Evolutionary conservation across 2,329 filamentous ascomycete genomes (phyloP), one percentile per base, ranked within the genome.

Genomic region (Cryphonectria carpinicola): DNA sequence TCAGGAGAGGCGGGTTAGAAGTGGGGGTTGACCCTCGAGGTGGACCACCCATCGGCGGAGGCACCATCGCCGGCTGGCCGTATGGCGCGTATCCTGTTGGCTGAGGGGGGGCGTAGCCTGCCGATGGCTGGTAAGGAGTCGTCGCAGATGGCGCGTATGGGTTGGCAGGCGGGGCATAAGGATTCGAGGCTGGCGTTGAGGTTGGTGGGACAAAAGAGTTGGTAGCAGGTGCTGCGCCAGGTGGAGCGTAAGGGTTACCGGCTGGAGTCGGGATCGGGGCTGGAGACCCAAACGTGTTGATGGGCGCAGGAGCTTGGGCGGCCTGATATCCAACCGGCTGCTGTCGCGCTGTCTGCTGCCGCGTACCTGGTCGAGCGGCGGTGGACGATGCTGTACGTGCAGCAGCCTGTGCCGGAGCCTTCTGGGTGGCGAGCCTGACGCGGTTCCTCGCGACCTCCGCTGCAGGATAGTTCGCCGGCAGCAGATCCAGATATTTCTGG

Each of bases 401-500:
- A 73, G 84, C 78, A 72, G 80, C 76, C 77, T 84, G 80, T 17
- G 83, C 77, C 14, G 76, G 74, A 32, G 76, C 74, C 76, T 80
- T 93, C 80, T 90, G 90, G 1, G 92, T 97, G 2, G 96, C 95
- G 77, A 95, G 88, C 81, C 90, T 92, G 75, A 99, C 91, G 67
- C 96, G 90, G 80, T 92, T 92, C 74, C 94, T 89, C 39, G 95
- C 93, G 75, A 96, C 88, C 75, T 98, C 94, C 49, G 95, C 96
- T 70, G 93, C 93, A 54, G 93, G 91, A 79, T 97, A 98, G 74
- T 90, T 90, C 56, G 87, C 84, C 22, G 96, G 96, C 62, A 99
- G 86, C 67, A 99, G 89, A 77, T 95, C 89, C 56, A 99, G 88
- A 78, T 99, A 99, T 80, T 93, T 95, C 81, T 97, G 92, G 6